Percentiles rank a stretch among this genome's conserved stretches.
Evolutionary conservation across 345 rosid genomes (phyloP).

Genomic region (Alliaria petiolata): DNA sequence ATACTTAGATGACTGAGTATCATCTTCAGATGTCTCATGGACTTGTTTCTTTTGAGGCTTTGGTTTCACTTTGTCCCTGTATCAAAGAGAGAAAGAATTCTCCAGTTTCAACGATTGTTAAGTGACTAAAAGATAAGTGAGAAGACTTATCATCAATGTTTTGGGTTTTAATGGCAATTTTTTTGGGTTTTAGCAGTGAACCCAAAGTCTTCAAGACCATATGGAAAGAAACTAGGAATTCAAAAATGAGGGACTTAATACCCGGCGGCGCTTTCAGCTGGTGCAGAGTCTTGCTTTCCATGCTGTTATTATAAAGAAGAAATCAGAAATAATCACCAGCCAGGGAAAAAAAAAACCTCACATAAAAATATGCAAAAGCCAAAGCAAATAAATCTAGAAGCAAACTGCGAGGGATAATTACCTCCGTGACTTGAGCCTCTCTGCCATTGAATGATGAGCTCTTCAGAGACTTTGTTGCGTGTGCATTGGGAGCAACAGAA

Average conservation of each 20-base stretch:
- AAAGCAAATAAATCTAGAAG: not conserved
- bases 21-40: conserved; percentile 54
- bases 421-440: conserved; percentile 47
- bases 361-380: not conserved
- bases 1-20: conserved; percentile 63
- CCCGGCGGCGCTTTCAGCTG: conserved; percentile 44
- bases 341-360: not conserved
- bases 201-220: not conserved
- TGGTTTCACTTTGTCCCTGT: conserved; percentile 62
- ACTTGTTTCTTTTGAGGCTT: conserved; percentile 57
- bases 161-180: not conserved
- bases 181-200: not conserved
- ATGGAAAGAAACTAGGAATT: conserved; percentile 4
- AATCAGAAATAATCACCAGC: conserved; percentile 30
- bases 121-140: not conserved
- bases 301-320: conserved; percentile 44
- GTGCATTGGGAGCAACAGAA: conserved; percentile 37
- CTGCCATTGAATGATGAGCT: conserved; percentile 50
- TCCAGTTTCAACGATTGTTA: conserved; percentile 1
- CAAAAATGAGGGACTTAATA: conserved; percentile 35
- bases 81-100: conserved; percentile 9
- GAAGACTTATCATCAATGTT: not conserved
- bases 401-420: conserved; percentile 11
- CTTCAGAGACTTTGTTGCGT: conserved; percentile 45
- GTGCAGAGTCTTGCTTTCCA: conserved; percentile 47